A percentile compares a stretch with the other conserved stretches of the same genome.
Evolutionary conservation across 139 green algal species (phyloP).

Genomic region (Chlorella sp.): DNA sequence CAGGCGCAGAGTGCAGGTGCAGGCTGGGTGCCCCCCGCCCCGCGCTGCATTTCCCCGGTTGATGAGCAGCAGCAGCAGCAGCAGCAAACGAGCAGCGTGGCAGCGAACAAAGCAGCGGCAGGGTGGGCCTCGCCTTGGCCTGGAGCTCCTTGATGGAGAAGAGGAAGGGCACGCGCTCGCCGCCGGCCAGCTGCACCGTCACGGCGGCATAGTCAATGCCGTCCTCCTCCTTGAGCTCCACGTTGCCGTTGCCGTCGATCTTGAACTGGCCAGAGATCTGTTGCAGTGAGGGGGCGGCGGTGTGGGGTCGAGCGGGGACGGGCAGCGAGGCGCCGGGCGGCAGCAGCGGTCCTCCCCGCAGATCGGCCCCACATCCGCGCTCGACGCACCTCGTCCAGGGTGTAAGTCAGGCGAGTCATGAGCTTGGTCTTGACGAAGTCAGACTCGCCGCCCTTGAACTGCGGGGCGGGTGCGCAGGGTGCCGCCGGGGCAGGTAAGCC

Average conservation of each 20-base stretch:
- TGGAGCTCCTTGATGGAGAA: conserved; percentile 99
- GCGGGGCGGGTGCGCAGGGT: too few species aligned
- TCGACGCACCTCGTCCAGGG: conserved; percentile 82
- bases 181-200: conserved; percentile 97
- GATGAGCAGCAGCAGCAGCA: neutral
- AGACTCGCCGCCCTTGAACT: conserved; percentile 79
- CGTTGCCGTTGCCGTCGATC: conserved; percentile 82
- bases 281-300: neutral
- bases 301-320: neutral
- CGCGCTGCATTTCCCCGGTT: neutral
- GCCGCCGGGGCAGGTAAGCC: too few species aligned
- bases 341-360: neutral
- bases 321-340: neutral
- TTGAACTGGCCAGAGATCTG: conserved; percentile 88
- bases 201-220: conserved; percentile 97
- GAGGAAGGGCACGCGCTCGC: conserved; percentile 99
- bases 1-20: too few species aligned
- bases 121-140: conserved; percentile 68
- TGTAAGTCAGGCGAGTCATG: conserved; percentile 99
- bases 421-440: conserved; percentile 98
- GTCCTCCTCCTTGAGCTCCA: conserved; percentile 95
- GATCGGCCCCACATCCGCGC: neutral
- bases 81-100: neutral
- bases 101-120: neutral
- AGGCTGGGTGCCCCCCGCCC: too few species aligned